These are phyloP conservation scores for Alternaria consortialis DNA, from an alignment of 2,329 filamentous ascomycete genomes.

Conservation along the genomic window DNA sequence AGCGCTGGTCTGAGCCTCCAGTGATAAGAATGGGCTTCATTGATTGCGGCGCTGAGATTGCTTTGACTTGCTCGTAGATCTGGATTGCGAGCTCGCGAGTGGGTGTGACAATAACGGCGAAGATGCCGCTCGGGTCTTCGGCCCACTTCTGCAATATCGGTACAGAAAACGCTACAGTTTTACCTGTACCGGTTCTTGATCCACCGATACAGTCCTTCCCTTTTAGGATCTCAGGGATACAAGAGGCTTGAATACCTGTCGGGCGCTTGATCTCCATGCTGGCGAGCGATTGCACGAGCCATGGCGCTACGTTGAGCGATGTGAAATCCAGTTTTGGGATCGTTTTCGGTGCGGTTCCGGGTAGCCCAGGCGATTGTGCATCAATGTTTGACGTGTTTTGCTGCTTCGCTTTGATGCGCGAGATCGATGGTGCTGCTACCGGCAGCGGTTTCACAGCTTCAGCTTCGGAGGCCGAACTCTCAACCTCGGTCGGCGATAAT, in stretches of 20 bases:
- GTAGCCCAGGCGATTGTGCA: not conserved
- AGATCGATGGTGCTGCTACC: slow-evolving; percentile 36
- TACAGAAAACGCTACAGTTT: slow-evolving; percentile 94
- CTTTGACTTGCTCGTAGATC: slow-evolving; percentile 95
- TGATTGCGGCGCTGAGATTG: slow-evolving; percentile 85
- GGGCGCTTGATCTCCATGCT: slow-evolving; percentile 85
- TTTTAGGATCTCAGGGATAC: slow-evolving; percentile 90
- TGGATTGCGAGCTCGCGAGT: slow-evolving; percentile 87
- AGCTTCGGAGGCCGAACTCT: slow-evolving; percentile 28
- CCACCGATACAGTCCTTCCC: slow-evolving; percentile 93
- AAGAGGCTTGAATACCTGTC: slow-evolving; percentile 90
- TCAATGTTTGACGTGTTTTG: slow-evolving; percentile 16
- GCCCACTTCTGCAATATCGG: slow-evolving; percentile 95
- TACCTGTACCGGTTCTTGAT: slow-evolving; percentile 93
- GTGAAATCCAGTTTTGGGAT: slow-evolving; percentile 62
- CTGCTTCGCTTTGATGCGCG: slow-evolving; percentile 48
- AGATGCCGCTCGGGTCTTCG: slow-evolving; percentile 90
- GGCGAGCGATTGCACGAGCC: slow-evolving; percentile 83
- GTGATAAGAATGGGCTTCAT: slow-evolving; percentile 91
- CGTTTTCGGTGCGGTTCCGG: not conserved
- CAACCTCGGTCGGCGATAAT: slow-evolving; percentile 34
- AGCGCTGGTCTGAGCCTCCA: slow-evolving; percentile 90
- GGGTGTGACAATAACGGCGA: slow-evolving; percentile 81
- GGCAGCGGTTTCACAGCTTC: slow-evolving; percentile 22
- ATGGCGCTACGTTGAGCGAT: slow-evolving; percentile 77